Percentiles rank a stretch among this genome's conserved stretches.
phyloP scores from a whole-genome alignment of 192 early-diverging fungal species.

The Polychytrium aggregatum region DNA sequence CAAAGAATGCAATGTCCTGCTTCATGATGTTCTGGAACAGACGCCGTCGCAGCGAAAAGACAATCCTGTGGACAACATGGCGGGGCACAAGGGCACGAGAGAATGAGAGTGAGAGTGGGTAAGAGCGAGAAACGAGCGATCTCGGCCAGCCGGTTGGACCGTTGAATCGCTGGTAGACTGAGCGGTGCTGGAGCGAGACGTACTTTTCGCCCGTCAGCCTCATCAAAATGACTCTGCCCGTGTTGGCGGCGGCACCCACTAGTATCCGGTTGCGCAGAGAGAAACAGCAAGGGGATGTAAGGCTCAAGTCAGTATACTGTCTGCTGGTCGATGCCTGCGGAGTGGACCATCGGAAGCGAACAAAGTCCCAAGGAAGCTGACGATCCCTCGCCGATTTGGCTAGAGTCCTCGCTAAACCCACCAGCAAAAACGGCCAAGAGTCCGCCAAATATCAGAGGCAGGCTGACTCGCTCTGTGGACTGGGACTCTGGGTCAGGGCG shows the following conservation, averaged over 20 bases:
- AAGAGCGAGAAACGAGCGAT: neutral
- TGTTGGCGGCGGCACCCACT: slow-evolving; percentile 26
- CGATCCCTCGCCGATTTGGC: slow-evolving; percentile 2
- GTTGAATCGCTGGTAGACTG: no score
- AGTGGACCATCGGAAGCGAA: neutral
- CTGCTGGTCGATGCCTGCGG: no score
- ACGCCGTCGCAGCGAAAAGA: slow-evolving; percentile 15
- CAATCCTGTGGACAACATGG: slow-evolving; percentile 2
- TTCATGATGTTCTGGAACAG: slow-evolving; percentile 19
- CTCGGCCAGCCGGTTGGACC: no score
- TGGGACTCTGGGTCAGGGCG: neutral
- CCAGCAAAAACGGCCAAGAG: slow-evolving; percentile 10
- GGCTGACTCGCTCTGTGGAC: slow-evolving; percentile 1
- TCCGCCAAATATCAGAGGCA: slow-evolving; percentile 3
- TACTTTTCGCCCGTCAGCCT: slow-evolving; percentile 18
- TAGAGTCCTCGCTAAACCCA: no score
- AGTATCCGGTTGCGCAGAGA: no score
- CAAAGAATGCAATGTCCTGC: slow-evolving; percentile 32
- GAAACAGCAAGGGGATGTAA: neutral
- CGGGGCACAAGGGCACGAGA: no score
- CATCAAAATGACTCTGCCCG: slow-evolving; percentile 25
- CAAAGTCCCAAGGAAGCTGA: neutral
- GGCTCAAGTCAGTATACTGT: no score
- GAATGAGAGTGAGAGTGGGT: neutral
- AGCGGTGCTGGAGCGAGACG: no score